Evolutionary conservation across 352 stramenopile genomes (phyloP).

Genomic region (Pythium folliculosum): DNA sequence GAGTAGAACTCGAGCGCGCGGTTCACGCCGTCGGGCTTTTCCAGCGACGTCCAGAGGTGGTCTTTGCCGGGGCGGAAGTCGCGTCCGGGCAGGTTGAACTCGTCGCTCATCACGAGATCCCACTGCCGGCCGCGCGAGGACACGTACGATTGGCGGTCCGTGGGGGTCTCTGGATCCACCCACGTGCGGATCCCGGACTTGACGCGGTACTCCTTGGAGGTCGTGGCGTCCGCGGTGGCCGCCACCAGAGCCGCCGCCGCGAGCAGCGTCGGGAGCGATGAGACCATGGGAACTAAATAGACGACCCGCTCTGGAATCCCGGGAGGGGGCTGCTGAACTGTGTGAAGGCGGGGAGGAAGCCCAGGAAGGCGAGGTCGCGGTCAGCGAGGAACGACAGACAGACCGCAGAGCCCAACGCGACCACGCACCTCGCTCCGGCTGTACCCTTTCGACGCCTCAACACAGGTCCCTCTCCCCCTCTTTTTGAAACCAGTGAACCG

Average conservation of each 20-base stretch:
- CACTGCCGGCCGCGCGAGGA: conserved; percentile 41
- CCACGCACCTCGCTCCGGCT: not conserved
- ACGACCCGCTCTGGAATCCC: no score
- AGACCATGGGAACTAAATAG: no score
- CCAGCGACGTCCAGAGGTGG: conserved; percentile 9
- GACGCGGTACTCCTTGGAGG: conserved; percentile 24
- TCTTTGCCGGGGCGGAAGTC: conserved; percentile 64
- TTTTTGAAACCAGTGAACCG: not conserved
- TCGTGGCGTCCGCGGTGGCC: not conserved
- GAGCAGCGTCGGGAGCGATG: no score
- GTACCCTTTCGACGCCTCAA: not conserved
- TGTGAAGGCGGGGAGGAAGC: no score
- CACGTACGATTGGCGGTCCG: conserved; percentile 30
- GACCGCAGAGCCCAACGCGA: not conserved
- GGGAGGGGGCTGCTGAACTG: no score
- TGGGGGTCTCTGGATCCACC: conserved; percentile 51
- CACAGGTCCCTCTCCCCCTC: not conserved
- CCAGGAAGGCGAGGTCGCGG: no score
- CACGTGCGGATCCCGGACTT: conserved; percentile 48
- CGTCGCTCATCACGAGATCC: conserved; percentile 74
- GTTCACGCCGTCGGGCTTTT: conserved; percentile 21
- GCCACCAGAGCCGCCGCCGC: no score
- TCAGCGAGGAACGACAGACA: no score
- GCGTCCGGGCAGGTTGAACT: conserved; percentile 62
- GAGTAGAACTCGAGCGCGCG: conserved; percentile 90